phyloP scores from a whole-genome alignment of 805 yeast species.

The Kodamaea laetipori region DNA sequence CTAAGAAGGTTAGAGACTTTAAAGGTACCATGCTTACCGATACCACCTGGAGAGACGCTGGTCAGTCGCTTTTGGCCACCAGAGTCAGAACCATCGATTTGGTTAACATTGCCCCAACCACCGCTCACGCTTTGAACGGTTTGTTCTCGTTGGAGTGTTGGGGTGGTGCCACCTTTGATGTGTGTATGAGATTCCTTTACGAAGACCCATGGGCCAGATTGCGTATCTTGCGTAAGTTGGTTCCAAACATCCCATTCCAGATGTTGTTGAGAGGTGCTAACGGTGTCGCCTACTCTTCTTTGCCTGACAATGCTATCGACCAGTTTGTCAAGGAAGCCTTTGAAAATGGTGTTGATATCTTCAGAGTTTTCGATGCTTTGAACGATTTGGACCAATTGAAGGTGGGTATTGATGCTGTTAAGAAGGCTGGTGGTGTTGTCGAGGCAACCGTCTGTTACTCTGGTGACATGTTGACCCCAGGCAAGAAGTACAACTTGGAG shows the following conservation, averaged over 20 bases:
- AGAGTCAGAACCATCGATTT: conserved; percentile 95
- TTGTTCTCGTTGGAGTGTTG: conserved; percentile 98
- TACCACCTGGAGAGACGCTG: conserved; percentile 99
- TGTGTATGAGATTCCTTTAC: conserved; percentile 95
- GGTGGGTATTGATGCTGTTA: conserved; percentile 97
- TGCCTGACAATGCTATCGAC: conserved; percentile 98
- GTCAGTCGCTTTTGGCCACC: conserved; percentile 95
- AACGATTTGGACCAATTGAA: conserved; percentile 95
- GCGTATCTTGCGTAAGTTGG: conserved; percentile 80
- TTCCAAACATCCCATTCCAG: conserved; percentile 99
- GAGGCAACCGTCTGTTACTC: conserved; percentile 98
- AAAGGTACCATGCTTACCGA: conserved; percentile 94
- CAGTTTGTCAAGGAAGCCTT: conserved; percentile 95
- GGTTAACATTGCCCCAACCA: conserved; percentile 87
- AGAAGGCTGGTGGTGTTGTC: conserved; percentile 97
- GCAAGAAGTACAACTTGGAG: conserved; percentile 92
- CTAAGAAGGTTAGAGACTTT: conserved; percentile 79
- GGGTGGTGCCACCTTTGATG: conserved; percentile 99
- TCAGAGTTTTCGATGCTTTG: conserved; percentile 96
- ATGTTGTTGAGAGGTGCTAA: conserved; percentile 99
- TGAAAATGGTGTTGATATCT: conserved; percentile 94
- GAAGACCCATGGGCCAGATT: conserved; percentile 99
- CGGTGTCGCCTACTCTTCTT: conserved; percentile 96
- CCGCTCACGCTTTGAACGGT: conserved; percentile 85
- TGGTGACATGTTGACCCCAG: conserved; percentile 96